Percentiles rank a stretch among this genome's conserved stretches.
These are phyloP conservation scores for Thalassiosira profunda DNA, from an alignment of 108 stramenopile species.

Conservation along the genomic window DNA sequence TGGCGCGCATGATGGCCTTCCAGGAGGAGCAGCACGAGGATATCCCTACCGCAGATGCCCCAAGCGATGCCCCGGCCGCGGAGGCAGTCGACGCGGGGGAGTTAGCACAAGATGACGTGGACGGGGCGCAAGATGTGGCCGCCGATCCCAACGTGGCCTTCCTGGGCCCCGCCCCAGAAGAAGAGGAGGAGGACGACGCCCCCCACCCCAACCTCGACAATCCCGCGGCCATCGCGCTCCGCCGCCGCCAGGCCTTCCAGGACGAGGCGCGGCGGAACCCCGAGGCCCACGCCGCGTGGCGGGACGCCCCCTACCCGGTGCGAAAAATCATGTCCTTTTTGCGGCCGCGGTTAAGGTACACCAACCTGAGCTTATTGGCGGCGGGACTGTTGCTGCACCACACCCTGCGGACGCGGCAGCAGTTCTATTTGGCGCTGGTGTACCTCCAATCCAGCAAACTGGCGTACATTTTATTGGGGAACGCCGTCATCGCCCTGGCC, in stretches of 20 bases:
- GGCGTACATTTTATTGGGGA: slow-evolving; percentile 87
- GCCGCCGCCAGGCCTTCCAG: slow-evolving; percentile 11
- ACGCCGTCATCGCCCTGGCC: slow-evolving; percentile 70
- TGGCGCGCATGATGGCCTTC: slow-evolving; percentile 33
- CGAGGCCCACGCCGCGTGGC: not conserved
- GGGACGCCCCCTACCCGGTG: not conserved
- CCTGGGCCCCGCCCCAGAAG: slow-evolving; percentile 3
- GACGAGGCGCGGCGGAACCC: not conserved
- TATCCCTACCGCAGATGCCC: too few relatives aligned
- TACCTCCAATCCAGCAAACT: slow-evolving; percentile 92
- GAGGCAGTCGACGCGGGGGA: not conserved
- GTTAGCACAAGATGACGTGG: not conserved
- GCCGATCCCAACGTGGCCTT: slow-evolving; percentile 24
- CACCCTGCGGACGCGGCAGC: slow-evolving; percentile 83
- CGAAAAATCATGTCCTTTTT: slow-evolving; percentile 3
- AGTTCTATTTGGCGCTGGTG: slow-evolving; percentile 95
- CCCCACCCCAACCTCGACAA: slow-evolving; percentile 22
- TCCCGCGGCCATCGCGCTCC: slow-evolving; percentile 31
- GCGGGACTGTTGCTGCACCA: slow-evolving; percentile 68
- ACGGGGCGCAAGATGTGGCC: not conserved
- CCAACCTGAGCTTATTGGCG: slow-evolving; percentile 50
- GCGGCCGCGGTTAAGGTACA: slow-evolving; percentile 35
- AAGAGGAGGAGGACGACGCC: not conserved
- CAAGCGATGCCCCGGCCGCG: too few relatives aligned
- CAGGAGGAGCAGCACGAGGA: slow-evolving; percentile 18